Evolutionary conservation across 306 rosid species (phyloP), one percentile per base, ranked within the genome.

Genomic region (Comarum palustre): DNA sequence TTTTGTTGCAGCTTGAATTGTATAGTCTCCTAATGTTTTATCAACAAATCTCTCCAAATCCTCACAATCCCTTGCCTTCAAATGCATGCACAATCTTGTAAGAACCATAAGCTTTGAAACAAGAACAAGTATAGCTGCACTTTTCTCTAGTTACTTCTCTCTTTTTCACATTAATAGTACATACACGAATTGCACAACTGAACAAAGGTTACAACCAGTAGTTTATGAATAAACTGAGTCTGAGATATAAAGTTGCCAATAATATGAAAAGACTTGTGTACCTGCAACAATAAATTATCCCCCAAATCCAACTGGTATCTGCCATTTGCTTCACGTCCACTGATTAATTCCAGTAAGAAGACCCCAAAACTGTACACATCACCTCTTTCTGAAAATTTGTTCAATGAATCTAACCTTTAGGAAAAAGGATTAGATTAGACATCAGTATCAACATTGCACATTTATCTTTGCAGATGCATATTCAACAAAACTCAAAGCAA

Each of bases 291-390:
- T 34, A 90, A 54, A 74, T 83, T 81, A 47, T 78, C 83, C 27
- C 47, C 58, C 5, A 69, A 78, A 71, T 70, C 45, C 52, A 81
- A 78, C 78, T 42, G 80, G 75, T 61, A 75, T 78, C 65, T 64
- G 80, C 62, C 55, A 73, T 78, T 57, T 45, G 77, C 92, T 82
- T 82, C 85, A 55, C 86, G 79, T 25, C 96, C 96, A 66, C 89
- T 84, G 43, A 87, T 78, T 79, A 90, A 76, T 81, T 90, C 96
- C n/a, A 87, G 75, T 65, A 90, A 79, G 83, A 90, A 90, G 61
- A 87, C 88, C 70, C 96, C 96, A 16, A 84, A 87, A 57, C 89
- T 87, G 80, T 87, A 82, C 70, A 90, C 89, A 74, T 90, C 92
- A 76, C 87, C 83, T 67, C 81, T 80, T 79, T 84, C 89, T 16